Base-by-base conservation (phyloP, 2,329 filamentous ascomycete genomes). In the Penicillium sp. region DNA sequence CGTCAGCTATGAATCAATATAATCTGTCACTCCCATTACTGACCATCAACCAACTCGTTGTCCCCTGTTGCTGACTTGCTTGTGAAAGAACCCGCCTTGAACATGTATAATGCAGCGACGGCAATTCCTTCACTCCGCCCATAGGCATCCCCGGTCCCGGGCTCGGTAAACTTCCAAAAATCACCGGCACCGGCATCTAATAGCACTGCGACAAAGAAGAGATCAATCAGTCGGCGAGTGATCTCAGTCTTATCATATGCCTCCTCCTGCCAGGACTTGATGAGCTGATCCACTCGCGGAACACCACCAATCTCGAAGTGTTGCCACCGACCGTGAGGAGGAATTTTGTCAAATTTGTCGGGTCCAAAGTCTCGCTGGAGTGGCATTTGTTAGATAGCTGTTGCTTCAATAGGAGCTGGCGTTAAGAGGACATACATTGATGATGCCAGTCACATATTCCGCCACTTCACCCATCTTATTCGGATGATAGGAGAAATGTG, bases 161-260 rank as follows among this genome's bases (percentile, higher is more conserved):
- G 73, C 63, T 83, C 81, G 1, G 65, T 70, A 54, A 75, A 84
- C 0, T 62, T 68, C 82, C 81, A 84, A 11, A 69, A 58, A 64
- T 83, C 79, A 1, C 81, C 82, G 0, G 82, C 81, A 0, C 81
- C 81, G 0, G 81, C 83, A 62, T 86, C 84, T 0, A 86, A 72
- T 16, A 86, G 74, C 0, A 86, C 84, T 0, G 84, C 85, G 3
- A 86, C 82, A 47, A 87, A 80, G 71, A 87, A 87, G 8, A 88
- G 72, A 64, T 88, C 85, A 45, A 86, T 78, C 19, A 87, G 70
- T 0, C 83, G 78, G 3, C 84, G 80, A 0, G 81, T 80, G 4
- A 78, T 67, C 58, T 85, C 83, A 1, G 71, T 60, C 1, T 75
- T 72, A 51, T 84, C 79, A 39, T 70, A 67, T 1, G 70, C 71